These are phyloP conservation scores for Vachellia collinsii DNA, from an alignment of 306 rosid species.

Conservation along the genomic window DNA sequence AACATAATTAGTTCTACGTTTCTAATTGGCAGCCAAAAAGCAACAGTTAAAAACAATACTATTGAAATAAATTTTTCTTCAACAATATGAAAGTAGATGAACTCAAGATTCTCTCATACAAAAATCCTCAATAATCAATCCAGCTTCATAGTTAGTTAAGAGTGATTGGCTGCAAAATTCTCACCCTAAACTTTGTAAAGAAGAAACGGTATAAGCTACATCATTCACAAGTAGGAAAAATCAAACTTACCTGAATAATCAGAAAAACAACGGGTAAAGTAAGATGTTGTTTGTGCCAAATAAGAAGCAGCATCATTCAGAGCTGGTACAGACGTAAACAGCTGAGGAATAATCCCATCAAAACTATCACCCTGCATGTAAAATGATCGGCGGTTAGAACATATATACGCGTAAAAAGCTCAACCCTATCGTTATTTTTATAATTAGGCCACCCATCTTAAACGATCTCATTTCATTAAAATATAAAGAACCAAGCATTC, in stretches of 20 bases:
- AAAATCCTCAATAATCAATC: conserved; percentile 23
- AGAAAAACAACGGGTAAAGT: conserved; percentile 75
- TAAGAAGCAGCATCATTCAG: conserved; percentile 90
- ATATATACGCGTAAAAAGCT: not conserved
- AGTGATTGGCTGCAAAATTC: conserved; percentile 14
- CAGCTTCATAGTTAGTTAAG: conserved; percentile 15
- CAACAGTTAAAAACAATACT: conserved; percentile 13
- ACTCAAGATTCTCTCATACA: conserved; percentile 9
- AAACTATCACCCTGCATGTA: conserved; percentile 54
- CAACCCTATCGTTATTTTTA: conserved; percentile 6
- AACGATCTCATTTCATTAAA: not conserved
- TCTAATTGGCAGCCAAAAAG: not conserved
- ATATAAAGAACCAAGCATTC: not conserved
- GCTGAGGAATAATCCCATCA: conserved; percentile 76
- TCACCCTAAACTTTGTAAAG: conserved; percentile 16
- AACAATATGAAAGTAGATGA: conserved; percentile 18
- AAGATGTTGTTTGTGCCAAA: conserved; percentile 86
- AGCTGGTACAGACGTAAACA: conserved; percentile 84
- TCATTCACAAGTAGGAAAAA: conserved; percentile 26
- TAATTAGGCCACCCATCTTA: conserved; percentile 3
- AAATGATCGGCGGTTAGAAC: conserved; percentile 24
- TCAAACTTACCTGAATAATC: conserved; percentile 71
- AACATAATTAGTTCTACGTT: not conserved
- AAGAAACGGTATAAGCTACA: conserved; percentile 25
- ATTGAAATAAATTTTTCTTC: conserved; percentile 8